Evolutionary conservation across 306 rosid species (phyloP).

Genomic region (Vachellia collinsii): DNA sequence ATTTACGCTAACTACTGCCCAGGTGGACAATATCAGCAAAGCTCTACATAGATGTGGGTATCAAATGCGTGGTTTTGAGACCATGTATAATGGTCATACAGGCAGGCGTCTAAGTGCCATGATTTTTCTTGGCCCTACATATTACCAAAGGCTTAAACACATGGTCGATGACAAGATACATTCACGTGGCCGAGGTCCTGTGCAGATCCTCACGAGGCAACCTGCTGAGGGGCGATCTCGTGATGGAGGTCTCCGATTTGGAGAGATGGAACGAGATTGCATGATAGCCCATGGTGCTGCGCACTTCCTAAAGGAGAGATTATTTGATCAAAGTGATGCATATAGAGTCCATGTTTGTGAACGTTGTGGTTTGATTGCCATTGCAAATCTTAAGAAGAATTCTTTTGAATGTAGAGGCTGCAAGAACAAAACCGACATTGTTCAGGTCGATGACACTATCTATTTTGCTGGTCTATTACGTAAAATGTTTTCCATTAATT

Average conservation of each 20-base stretch:
- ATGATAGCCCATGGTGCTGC: slow-evolving; percentile 99
- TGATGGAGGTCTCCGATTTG: slow-evolving; percentile 95
- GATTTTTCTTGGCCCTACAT: slow-evolving; percentile 98
- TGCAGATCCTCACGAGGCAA: slow-evolving; percentile 96
- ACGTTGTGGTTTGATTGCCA: slow-evolving; percentile 89
- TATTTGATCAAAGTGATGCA: slow-evolving; percentile 96
- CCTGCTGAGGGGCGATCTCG: slow-evolving; percentile 99
- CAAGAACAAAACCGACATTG: slow-evolving; percentile 96
- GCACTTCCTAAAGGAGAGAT: slow-evolving; percentile 88
- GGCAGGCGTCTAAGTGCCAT: slow-evolving; percentile 85
- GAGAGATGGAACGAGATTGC: slow-evolving; percentile 98
- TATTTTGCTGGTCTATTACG: not conserved
- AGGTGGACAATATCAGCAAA: slow-evolving; percentile 97
- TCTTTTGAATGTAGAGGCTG: slow-evolving; percentile 96
- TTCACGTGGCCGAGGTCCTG: slow-evolving; percentile 97
- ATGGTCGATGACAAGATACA: slow-evolving; percentile 99
- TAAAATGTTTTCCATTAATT: not conserved
- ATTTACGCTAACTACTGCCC: slow-evolving; percentile 10
- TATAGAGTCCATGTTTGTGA: slow-evolving; percentile 95
- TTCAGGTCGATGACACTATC: slow-evolving; percentile 65
- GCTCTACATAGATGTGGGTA: slow-evolving; percentile 97
- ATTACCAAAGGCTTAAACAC: slow-evolving; percentile 93
- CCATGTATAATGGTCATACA: slow-evolving; percentile 98
- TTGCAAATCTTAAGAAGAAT: slow-evolving; percentile 94
- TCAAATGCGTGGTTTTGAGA: slow-evolving; percentile 99